Evolutionary conservation across 108 stramenopile species (phyloP).

Genomic region (Nitzschia sp.): DNA sequence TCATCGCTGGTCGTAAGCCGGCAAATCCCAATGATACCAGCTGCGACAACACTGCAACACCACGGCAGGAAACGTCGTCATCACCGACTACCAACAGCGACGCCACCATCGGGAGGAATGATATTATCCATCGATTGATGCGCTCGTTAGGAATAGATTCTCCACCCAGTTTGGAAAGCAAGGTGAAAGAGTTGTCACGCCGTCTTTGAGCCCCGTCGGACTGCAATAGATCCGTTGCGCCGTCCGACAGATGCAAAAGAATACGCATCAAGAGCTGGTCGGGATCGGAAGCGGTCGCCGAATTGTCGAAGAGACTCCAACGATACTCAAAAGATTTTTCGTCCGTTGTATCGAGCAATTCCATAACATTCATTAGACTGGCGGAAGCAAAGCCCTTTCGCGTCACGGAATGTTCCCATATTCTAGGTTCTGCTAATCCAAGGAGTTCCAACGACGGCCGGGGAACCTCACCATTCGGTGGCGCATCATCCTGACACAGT

Average conservation of each 20-base stretch:
- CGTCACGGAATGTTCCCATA: conserved; percentile 40
- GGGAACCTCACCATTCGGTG: neutral
- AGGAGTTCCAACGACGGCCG: conserved; percentile 31
- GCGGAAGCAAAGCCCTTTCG: conserved; percentile 30
- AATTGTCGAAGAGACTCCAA: conserved; percentile 23
- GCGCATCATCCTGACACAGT: conserved; percentile 20
- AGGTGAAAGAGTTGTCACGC: conserved; percentile 4
- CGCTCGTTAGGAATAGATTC: neutral
- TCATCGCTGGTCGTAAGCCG: conserved; percentile 6
- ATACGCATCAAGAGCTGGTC: conserved; percentile 45
- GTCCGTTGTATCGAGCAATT: conserved; percentile 26
- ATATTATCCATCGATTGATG: neutral
- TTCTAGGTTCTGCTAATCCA: conserved; percentile 37
- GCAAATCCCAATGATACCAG: conserved; percentile 24
- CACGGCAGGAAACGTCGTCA: conserved; percentile 3
- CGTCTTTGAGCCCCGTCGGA: conserved; percentile 28
- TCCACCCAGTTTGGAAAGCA: conserved; percentile 7
- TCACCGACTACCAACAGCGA: neutral
- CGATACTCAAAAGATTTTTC: conserved; percentile 1
- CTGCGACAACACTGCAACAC: conserved; percentile 33
- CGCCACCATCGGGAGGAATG: conserved; percentile 5
- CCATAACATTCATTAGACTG: conserved; percentile 46
- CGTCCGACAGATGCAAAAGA: conserved; percentile 33
- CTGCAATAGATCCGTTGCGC: neutral
- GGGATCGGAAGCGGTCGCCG: neutral